Conservation (phyloP, 2,329 filamentous ascomycete species). For the Colletotrichum tanaceti region DNA sequence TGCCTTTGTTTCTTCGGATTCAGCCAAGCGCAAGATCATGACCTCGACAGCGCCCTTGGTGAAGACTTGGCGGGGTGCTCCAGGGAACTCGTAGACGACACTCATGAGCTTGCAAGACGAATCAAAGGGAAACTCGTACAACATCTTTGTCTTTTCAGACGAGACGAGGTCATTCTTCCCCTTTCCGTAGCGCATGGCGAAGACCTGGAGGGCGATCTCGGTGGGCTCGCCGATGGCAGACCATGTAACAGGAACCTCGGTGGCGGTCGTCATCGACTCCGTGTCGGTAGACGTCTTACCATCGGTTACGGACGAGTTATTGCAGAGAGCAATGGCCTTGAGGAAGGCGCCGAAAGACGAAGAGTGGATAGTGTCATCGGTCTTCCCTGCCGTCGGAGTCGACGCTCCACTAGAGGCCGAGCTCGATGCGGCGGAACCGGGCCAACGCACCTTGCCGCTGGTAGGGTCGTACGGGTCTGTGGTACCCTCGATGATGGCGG, state of each 20-base stretch:
- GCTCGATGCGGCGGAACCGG: slow-evolving; percentile 49
- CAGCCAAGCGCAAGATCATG: slow-evolving; percentile 63
- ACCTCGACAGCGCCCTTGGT: slow-evolving; percentile 70
- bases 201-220: slow-evolving; percentile 79
- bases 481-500: slow-evolving; percentile 64
- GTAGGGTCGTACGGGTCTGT: slow-evolving; percentile 71
- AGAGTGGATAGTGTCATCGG: slow-evolving; percentile 44
- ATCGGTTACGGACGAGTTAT: slow-evolving; percentile 65
- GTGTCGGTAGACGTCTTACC: slow-evolving; percentile 56
- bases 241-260: slow-evolving; percentile 58
- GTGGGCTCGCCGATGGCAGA: slow-evolving; percentile 74
- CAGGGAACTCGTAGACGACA: slow-evolving; percentile 66
- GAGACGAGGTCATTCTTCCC: slow-evolving; percentile 53
- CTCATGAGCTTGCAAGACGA: slow-evolving; percentile 81
- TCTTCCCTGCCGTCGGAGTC: slow-evolving; percentile 44
- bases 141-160: slow-evolving; percentile 56
- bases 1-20: slow-evolving; percentile 59
- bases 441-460: slow-evolving; percentile 63
- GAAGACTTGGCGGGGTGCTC: slow-evolving; percentile 56
- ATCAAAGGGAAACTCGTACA: slow-evolving; percentile 79
- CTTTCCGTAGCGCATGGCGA: slow-evolving; percentile 75
- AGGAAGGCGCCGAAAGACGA: slow-evolving; percentile 60
- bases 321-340: slow-evolving; percentile 70
- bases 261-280: slow-evolving; percentile 59
- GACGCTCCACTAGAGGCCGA: slow-evolving; percentile 47